These are phyloP conservation scores for Deinandra increscens DNA, from an alignment of 129 eudicot species.

Conservation along the genomic window DNA sequence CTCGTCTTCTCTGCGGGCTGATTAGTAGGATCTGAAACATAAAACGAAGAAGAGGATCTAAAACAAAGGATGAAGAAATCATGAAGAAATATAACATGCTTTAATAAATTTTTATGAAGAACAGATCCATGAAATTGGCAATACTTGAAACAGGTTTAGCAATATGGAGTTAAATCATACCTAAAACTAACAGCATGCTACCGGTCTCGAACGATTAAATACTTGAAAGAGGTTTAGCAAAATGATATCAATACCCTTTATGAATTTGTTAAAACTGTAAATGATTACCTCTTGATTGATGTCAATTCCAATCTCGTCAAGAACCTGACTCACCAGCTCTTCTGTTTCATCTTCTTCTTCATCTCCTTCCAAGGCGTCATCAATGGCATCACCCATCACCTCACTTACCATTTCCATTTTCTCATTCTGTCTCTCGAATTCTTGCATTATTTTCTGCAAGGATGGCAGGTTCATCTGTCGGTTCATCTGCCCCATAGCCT, in stretches of 20 bases:
- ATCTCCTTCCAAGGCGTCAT: slow-evolving; percentile 95
- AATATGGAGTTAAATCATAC: too few species aligned
- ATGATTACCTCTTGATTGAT: slow-evolving; percentile 71
- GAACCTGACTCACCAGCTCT: slow-evolving; percentile 88
- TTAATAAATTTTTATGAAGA: too few species aligned
- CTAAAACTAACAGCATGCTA: too few species aligned
- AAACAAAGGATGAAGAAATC: too few species aligned
- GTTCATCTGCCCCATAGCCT: slow-evolving; percentile 99
- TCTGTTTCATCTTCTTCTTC: slow-evolving; percentile 96
- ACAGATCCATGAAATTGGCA: too few species aligned
- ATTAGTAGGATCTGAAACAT: too few species aligned
- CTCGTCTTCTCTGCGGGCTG: too few species aligned
- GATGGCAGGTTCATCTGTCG: slow-evolving; percentile 93
- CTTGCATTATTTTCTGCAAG: slow-evolving; percentile 90
- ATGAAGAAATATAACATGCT: too few species aligned
- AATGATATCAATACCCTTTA: not conserved
- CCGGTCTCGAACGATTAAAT: too few species aligned
- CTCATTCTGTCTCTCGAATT: slow-evolving; percentile 93
- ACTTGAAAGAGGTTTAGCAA: too few species aligned
- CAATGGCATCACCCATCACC: slow-evolving; percentile 96
- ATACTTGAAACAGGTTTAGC: too few species aligned
- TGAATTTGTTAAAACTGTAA: not conserved
- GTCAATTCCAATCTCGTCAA: slow-evolving; percentile 92
- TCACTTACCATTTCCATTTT: slow-evolving; percentile 89
- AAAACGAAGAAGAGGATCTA: too few species aligned